phyloP scores from a whole-genome alignment of 352 stramenopile genomes.

The Bremia lactucae region DNA sequence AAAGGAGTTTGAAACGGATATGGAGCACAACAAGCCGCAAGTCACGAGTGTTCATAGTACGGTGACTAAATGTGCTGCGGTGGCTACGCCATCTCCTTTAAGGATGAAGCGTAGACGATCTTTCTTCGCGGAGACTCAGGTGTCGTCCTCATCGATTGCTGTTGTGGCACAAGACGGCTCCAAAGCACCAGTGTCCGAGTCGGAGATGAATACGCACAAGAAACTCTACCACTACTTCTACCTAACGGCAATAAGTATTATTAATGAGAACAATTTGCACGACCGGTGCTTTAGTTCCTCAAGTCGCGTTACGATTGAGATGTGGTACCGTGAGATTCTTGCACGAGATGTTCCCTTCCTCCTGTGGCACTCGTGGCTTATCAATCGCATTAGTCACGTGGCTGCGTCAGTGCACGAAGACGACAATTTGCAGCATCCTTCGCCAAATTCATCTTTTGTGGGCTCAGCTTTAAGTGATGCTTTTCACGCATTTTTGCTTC shows the following conservation, averaged over 20 bases:
- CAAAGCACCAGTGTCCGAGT: slow-evolving; percentile 31
- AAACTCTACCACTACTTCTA: slow-evolving; percentile 86
- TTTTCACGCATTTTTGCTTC: slow-evolving; percentile 18
- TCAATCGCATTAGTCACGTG: slow-evolving; percentile 64
- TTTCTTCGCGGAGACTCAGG: slow-evolving; percentile 12
- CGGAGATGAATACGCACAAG: slow-evolving; percentile 63
- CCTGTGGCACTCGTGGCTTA: slow-evolving; percentile 76
- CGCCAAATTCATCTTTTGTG: slow-evolving; percentile 4
- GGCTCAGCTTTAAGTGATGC: slow-evolving; percentile 3
- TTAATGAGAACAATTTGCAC: slow-evolving; percentile 77
- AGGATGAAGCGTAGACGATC: slow-evolving; percentile 15
- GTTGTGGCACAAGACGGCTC: slow-evolving; percentile 22
- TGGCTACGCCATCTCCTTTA: slow-evolving; percentile 9
- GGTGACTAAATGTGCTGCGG: not conserved
- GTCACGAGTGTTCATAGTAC: not conserved
- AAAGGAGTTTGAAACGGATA: slow-evolving; percentile 8
- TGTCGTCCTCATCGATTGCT: slow-evolving; percentile 29
- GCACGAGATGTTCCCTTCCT: slow-evolving; percentile 62
- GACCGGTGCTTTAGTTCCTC: slow-evolving; percentile 73
- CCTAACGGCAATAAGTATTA: slow-evolving; percentile 75
- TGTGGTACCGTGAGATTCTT: slow-evolving; percentile 76
- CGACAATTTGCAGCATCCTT: slow-evolving; percentile 5
- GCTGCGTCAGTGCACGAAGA: slow-evolving; percentile 37
- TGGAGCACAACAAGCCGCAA: slow-evolving; percentile 2
- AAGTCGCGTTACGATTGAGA: slow-evolving; percentile 71